phyloP scores from a whole-genome alignment of 2,329 filamentous ascomycete species.

The Diplodia scrobiculata region DNA sequence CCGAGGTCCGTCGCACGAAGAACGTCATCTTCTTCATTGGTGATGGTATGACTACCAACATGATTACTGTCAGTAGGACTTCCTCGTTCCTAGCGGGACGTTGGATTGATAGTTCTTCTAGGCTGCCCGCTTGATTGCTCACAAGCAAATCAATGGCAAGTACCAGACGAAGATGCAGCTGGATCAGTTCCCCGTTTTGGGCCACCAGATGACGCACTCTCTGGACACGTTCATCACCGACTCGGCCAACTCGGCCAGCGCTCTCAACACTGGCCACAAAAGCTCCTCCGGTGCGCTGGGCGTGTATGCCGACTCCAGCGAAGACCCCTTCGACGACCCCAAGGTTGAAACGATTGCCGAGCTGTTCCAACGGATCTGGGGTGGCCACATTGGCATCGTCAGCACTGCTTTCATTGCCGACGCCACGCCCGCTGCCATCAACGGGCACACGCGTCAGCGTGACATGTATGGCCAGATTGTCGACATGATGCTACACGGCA shows the following conservation, averaged over 20 bases:
- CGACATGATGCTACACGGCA: slow-evolving; percentile 73
- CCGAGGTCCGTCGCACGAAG: slow-evolving; percentile 72
- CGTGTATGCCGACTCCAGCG: slow-evolving; percentile 77
- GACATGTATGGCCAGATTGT: slow-evolving; percentile 70
- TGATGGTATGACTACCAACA: slow-evolving; percentile 69
- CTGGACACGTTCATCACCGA: slow-evolving; percentile 85
- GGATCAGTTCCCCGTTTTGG: slow-evolving; percentile 82
- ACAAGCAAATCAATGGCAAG: slow-evolving; percentile 81
- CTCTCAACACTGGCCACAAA: slow-evolving; percentile 82
- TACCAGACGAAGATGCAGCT: slow-evolving; percentile 75
- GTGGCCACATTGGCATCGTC: slow-evolving; percentile 63
- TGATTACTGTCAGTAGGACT: slow-evolving; percentile 58
- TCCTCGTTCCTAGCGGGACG: neutral
- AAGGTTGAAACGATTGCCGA: slow-evolving; percentile 84
- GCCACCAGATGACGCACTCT: slow-evolving; percentile 86
- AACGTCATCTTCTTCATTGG: slow-evolving; percentile 86
- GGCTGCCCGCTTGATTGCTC: slow-evolving; percentile 76
- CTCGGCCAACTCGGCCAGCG: slow-evolving; percentile 80
- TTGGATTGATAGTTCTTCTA: neutral
- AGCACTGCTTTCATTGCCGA: slow-evolving; percentile 81
- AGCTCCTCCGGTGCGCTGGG: slow-evolving; percentile 79
- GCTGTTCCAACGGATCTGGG: slow-evolving; percentile 70
- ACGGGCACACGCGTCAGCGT: slow-evolving; percentile 67
- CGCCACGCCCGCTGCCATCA: slow-evolving; percentile 69
- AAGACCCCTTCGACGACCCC: slow-evolving; percentile 74